Conservation (phyloP, 768 basidiomycete genomes). For the Pleurotus citrinopileatus region DNA sequence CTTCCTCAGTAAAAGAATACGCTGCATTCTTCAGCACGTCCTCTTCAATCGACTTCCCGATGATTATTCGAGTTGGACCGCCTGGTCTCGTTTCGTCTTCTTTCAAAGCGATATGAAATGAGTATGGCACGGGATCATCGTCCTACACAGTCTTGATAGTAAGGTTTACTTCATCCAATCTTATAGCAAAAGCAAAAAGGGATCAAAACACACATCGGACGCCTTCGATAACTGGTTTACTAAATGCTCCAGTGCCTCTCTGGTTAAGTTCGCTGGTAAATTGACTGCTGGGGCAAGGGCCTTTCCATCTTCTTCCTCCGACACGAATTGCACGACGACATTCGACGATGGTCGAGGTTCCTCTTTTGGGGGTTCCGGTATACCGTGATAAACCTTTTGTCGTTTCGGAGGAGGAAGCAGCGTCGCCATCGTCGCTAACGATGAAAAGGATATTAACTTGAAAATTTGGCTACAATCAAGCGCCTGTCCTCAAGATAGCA, state of each 20-base stretch:
- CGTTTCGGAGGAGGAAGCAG: conserved; percentile 87
- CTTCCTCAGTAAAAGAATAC: conserved; percentile 76
- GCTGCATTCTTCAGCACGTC: conserved; percentile 79
- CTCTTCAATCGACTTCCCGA: conserved; percentile 78
- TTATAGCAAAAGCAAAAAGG: conserved; percentile 14
- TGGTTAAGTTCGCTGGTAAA: conserved; percentile 81
- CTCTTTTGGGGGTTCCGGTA: conserved; percentile 61
- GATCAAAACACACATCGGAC: conserved; percentile 48
- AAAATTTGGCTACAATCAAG: too few species aligned
- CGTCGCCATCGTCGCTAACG: conserved; percentile 65
- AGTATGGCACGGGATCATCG: conserved; percentile 90
- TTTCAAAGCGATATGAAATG: conserved; percentile 82
- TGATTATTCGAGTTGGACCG: conserved; percentile 73
- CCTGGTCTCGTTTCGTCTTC: conserved; percentile 47
- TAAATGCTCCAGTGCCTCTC: conserved; percentile 83
- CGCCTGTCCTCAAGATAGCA: too few species aligned
- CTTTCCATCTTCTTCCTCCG: conserved; percentile 73
- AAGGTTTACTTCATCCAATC: conserved; percentile 19
- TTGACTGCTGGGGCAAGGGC: conserved; percentile 85
- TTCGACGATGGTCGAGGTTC: conserved; percentile 49
- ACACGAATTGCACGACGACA: conserved; percentile 89
- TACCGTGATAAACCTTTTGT: conserved; percentile 76
- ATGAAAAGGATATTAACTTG: neutral
- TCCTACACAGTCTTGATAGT: conserved; percentile 35
- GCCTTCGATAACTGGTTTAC: conserved; percentile 77